phyloP scores from a whole-genome alignment of 805 yeast genomes.

The Wickerhamomyces sydowiorum region DNA sequence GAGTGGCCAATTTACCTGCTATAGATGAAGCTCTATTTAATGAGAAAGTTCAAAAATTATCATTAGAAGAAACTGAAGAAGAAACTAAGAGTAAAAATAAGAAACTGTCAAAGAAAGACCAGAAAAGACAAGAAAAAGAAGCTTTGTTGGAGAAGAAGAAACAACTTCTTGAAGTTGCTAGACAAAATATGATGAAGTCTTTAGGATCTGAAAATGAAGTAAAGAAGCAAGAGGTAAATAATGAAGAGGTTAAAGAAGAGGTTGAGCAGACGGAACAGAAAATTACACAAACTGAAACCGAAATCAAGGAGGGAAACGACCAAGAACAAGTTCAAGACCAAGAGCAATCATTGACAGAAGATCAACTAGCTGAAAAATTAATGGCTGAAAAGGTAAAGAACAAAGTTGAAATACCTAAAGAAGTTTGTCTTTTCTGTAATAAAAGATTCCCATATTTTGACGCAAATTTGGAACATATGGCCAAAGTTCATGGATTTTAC shows the following conservation, averaged over 20 bases:
- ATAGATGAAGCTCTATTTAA: constrained; percentile 62
- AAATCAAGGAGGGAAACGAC: too few species aligned
- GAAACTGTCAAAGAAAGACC: constrained; percentile 32
- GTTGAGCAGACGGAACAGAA: constrained; percentile 2
- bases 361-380: constrained; percentile 30
- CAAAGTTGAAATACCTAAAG: constrained; percentile 41
- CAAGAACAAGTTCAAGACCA: constrained; percentile 5
- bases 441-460: constrained; percentile 41
- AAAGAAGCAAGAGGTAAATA: neutral
- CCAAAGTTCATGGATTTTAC: constrained; percentile 71
- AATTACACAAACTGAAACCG: too few species aligned
- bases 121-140: constrained; percentile 36
- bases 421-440: constrained; percentile 50
- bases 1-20: constrained; percentile 84
- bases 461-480: constrained; percentile 68
- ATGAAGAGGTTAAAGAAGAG: constrained; percentile 1
- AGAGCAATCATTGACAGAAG: constrained; percentile 24
- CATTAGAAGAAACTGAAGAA: constrained; percentile 14
- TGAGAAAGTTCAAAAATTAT: constrained; percentile 47
- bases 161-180: constrained; percentile 34
- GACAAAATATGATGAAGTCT: constrained; percentile 30
- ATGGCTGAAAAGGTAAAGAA: constrained; percentile 33
- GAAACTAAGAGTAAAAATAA: constrained; percentile 14
- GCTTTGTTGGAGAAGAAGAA: constrained; percentile 35
- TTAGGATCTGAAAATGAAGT: constrained; percentile 11